phyloP scores from a whole-genome alignment of 2,329 filamentous ascomycete genomes.

The Aspergillus sp. region DNA sequence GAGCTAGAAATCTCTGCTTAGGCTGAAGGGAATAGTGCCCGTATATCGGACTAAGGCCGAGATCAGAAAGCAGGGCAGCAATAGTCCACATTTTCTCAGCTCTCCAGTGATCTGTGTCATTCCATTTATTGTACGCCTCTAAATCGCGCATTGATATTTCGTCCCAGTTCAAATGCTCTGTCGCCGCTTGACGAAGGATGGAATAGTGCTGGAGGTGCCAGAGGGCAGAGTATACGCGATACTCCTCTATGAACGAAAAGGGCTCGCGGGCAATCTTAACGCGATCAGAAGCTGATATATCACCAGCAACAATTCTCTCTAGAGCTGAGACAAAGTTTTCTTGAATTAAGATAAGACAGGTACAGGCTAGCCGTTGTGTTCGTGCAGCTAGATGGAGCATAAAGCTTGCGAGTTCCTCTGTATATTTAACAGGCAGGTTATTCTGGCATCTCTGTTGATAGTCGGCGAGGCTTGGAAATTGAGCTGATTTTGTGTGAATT shows the following conservation, averaged over 20 bases:
- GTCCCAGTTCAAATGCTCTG: neutral
- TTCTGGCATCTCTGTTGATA: neutral
- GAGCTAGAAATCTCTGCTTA: neutral
- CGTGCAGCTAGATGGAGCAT: neutral
- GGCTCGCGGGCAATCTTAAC: neutral
- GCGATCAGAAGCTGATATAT: neutral
- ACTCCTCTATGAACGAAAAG: neutral
- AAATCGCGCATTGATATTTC: neutral
- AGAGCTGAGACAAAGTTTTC: neutral
- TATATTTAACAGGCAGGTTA: neutral
- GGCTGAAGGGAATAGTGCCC: neutral
- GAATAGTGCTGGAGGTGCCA: neutral
- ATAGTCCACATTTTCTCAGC: neutral
- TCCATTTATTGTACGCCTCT: neutral
- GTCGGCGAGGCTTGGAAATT: neutral
- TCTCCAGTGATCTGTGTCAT: neutral
- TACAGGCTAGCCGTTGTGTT: neutral
- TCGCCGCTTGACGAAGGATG: neutral
- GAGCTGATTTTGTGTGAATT: neutral
- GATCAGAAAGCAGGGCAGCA: neutral
- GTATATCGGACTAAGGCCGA: neutral
- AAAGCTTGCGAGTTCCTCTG: neutral
- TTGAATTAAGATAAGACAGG: neutral
- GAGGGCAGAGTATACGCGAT: neutral
- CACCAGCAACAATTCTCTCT: neutral